Conservation (phyloP, 768 basidiomycete species). For the Naganishia randhawae region DNA sequence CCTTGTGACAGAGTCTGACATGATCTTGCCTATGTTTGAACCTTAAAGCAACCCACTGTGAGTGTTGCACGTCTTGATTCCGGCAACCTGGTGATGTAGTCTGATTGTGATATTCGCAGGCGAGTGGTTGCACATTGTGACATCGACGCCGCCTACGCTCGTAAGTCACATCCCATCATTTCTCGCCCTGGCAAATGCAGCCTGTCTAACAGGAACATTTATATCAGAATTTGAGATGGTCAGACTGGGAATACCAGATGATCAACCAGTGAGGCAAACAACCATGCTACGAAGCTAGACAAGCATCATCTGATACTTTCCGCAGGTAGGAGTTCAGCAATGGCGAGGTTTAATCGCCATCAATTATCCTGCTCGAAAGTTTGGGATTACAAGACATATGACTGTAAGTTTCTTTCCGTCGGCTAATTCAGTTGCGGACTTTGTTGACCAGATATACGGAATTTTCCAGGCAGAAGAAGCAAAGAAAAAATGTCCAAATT, state of each 20-base stretch:
- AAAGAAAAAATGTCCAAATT: conserved; percentile 74
- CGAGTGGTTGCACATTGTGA: conserved; percentile 86
- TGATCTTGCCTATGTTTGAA: background rate
- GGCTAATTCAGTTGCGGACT: background rate
- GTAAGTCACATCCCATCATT: conserved; percentile 30
- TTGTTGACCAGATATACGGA: background rate
- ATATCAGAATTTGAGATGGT: conserved; percentile 75
- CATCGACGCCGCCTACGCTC: conserved; percentile 58
- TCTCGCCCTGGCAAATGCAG: background rate
- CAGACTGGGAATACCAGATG: conserved; percentile 61
- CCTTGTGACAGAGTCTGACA: background rate
- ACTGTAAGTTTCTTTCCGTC: conserved; percentile 20
- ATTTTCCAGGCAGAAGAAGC: conserved; percentile 60
- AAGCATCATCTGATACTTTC: background rate
- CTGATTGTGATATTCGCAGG: background rate
- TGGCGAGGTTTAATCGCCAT: conserved; percentile 69
- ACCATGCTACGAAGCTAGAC: background rate
- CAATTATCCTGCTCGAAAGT: conserved; percentile 89
- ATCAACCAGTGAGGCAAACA: conserved; percentile 35
- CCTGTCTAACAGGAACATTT: background rate
- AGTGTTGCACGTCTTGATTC: background rate
- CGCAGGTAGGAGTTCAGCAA: conserved; percentile 39
- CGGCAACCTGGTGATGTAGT: background rate
- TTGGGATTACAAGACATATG: conserved; percentile 66
- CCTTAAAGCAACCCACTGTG: conserved; percentile 42